A percentile compares a stretch with the other conserved stretches of the same genome.
Evolutionary conservation across 1,139 yeast species (phyloP).

Genomic region (Blastobotrys niveus): DNA sequence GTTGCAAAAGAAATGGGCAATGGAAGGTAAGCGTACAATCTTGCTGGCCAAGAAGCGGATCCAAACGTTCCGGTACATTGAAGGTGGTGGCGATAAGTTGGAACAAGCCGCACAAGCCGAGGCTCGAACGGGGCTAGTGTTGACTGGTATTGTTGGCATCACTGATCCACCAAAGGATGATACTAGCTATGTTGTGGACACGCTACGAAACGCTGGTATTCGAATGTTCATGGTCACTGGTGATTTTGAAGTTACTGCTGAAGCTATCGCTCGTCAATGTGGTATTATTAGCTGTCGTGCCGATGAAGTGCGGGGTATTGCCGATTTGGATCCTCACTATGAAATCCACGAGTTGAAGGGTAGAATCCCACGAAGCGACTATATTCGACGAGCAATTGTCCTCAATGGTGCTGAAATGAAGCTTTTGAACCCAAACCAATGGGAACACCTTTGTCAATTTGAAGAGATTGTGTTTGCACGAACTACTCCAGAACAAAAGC

Average conservation of each 20-base stretch:
- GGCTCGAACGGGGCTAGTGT: slow-evolving; percentile 46
- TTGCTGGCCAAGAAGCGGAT: slow-evolving; percentile 61
- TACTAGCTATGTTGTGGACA: slow-evolving; percentile 64
- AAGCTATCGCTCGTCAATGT: slow-evolving; percentile 80
- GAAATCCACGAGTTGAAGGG: not conserved
- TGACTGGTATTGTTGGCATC: slow-evolving; percentile 88
- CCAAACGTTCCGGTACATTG: too few relatives aligned
- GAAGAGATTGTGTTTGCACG: slow-evolving; percentile 97
- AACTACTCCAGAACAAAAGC: slow-evolving; percentile 94
- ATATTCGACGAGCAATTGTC: slow-evolving; percentile 40
- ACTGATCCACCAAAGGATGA: slow-evolving; percentile 94
- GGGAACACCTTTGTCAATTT: slow-evolving; percentile 74
- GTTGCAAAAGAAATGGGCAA: slow-evolving; percentile 62
- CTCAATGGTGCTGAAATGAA: slow-evolving; percentile 82
- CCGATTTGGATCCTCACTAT: not conserved
- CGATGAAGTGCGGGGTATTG: slow-evolving; percentile 30
- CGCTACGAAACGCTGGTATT: slow-evolving; percentile 84
- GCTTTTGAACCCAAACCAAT: slow-evolving; percentile 58
- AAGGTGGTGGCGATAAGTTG: too few relatives aligned
- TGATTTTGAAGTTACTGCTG: slow-evolving; percentile 90
- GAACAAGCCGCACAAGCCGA: slow-evolving; percentile 35
- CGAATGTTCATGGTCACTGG: slow-evolving; percentile 97
- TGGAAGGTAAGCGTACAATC: slow-evolving; percentile 80
- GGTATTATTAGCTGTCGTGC: slow-evolving; percentile 73
- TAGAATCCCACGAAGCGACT: not conserved